These are phyloP conservation scores for Trichomonas tenax DNA, from an alignment of 208 protist genomes.

Conservation along the genomic window DNA sequence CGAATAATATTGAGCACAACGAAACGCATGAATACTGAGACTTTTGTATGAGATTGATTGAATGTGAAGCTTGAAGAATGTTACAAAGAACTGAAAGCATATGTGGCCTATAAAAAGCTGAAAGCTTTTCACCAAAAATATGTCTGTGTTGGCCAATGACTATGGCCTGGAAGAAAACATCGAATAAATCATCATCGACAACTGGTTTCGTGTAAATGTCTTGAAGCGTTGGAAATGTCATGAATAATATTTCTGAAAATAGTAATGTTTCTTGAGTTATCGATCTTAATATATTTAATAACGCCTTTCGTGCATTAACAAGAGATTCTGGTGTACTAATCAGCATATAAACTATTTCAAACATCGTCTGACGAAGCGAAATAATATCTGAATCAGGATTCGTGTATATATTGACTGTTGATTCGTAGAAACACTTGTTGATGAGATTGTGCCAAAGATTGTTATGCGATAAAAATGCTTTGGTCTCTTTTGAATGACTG, in stretches of 20 bases:
- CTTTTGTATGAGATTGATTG: neutral
- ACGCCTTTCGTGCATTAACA: neutral
- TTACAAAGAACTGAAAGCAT: neutral
- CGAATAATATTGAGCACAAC: neutral
- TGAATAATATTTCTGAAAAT: neutral
- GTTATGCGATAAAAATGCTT: neutral
- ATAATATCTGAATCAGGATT: neutral
- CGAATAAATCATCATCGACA: neutral
- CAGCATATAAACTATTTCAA: neutral
- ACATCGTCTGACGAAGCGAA: neutral
- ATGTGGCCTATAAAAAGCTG: neutral
- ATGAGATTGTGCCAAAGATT: neutral
- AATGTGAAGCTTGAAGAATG: neutral
- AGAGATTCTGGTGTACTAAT: neutral
- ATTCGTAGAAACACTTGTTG: neutral
- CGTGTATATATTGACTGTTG: neutral
- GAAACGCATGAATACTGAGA: neutral
- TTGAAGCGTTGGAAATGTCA: neutral
- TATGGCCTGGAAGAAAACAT: neutral
- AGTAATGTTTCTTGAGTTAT: neutral
- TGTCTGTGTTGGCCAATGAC: neutral
- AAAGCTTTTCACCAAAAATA: neutral
- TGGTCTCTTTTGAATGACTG: neutral
- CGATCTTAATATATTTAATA: neutral
- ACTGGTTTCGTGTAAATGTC: neutral